A percentile compares a stretch with the other conserved stretches of the same genome.
Evolutionary conservation across 1,284 basidiomycete genomes (phyloP).

Genomic region (Coriolopsis trogii): DNA sequence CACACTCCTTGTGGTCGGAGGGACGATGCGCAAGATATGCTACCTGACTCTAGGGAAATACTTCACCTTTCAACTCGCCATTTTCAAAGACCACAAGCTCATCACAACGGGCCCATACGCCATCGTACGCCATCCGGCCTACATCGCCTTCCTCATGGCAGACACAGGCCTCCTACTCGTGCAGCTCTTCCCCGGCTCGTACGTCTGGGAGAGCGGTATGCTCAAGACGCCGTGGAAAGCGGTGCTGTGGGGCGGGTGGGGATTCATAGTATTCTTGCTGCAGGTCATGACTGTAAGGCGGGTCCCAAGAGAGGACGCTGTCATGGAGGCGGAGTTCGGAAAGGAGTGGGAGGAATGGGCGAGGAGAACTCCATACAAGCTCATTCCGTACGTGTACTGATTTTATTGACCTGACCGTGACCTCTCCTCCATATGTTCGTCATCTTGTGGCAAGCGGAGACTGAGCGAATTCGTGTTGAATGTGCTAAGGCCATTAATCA

Average conservation of each 20-base stretch:
- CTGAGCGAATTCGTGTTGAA: too few relatives aligned
- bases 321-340: constrained; percentile 5
- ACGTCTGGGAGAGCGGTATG: constrained; percentile 4
- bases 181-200: background rate
- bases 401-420: too few relatives aligned
- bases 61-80: constrained; percentile 23
- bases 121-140: constrained; percentile 17
- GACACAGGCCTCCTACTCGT: background rate
- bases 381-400: constrained; percentile 4
- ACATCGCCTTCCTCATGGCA: constrained; percentile 2
- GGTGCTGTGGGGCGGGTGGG: background rate
- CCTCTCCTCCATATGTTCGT: too few relatives aligned
- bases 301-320: constrained; percentile 1
- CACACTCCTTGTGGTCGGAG: background rate
- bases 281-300: background rate
- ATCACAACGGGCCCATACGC: constrained; percentile 24
- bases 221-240: background rate
- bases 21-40: constrained; percentile 9
- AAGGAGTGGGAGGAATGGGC: constrained; percentile 10
- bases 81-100: constrained; percentile 17
- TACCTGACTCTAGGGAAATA: constrained; percentile 14
- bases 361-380: constrained; percentile 5
- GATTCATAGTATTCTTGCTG: background rate
- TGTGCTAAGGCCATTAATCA: too few relatives aligned
- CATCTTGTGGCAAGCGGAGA: too few relatives aligned